Percentiles rank a stretch among this genome's conserved stretches.
Evolutionary conservation across 2,329 filamentous ascomycete species (phyloP).

Genomic region (Rosellinia necatrix): DNA sequence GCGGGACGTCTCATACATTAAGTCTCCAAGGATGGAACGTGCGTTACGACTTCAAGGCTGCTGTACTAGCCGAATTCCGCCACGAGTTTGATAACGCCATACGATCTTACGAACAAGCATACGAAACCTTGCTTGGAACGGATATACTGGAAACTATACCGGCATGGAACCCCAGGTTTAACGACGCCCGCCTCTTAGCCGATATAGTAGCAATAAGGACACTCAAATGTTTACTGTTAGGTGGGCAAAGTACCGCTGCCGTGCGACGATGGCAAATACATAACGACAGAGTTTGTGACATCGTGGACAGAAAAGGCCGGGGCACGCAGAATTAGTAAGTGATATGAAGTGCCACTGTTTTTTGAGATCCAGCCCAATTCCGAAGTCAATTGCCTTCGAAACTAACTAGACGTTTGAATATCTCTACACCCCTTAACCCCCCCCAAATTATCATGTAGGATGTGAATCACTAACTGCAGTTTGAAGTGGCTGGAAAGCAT

Average conservation of each 20-base stretch:
- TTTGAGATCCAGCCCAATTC: background rate
- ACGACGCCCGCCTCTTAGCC: conserved; percentile 86
- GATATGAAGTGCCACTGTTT: background rate
- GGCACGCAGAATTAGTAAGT: conserved; percentile 77
- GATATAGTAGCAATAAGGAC: conserved; percentile 81
- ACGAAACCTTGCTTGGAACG: conserved; percentile 78
- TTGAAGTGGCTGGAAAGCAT: conserved; percentile 77
- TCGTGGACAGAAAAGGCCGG: conserved; percentile 81
- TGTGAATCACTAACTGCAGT: conserved; percentile 5
- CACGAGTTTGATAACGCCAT: conserved; percentile 89
- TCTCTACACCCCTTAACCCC: background rate
- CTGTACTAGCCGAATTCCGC: conserved; percentile 87
- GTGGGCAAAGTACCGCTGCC: conserved; percentile 76
- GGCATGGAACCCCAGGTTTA: conserved; percentile 88
- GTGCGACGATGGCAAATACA: conserved; percentile 82
- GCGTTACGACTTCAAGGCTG: conserved; percentile 92
- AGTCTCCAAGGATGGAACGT: conserved; percentile 88
- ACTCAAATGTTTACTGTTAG: conserved; percentile 82
- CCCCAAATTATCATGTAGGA: background rate
- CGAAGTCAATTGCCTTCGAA: no score
- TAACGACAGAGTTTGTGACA: conserved; percentile 71
- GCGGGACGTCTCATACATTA: conserved; percentile 83
- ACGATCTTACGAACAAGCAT: conserved; percentile 84
- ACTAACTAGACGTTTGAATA: background rate
- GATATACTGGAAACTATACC: conserved; percentile 89